Percentiles rank a stretch among this genome's conserved stretches.
These are phyloP conservation scores for Chalciporus chontae DNA, from an alignment of 768 basidiomycete genomes.

Conservation along the genomic window DNA sequence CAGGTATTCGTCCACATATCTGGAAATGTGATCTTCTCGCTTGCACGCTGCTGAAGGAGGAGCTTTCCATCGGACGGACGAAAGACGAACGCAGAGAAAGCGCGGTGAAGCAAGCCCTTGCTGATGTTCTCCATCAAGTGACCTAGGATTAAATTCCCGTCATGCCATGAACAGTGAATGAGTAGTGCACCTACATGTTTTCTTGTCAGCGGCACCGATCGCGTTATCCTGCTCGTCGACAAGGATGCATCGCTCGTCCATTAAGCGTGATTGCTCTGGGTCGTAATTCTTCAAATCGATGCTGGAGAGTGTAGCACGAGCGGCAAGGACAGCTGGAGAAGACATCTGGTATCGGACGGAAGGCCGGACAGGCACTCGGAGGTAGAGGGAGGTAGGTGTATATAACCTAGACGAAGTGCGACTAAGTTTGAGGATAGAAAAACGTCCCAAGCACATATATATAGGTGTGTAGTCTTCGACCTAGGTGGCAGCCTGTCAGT, in stretches of 20 bases:
- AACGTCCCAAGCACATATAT: neutral
- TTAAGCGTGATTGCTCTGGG: slow-evolving; percentile 86
- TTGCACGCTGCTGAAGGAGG: slow-evolving; percentile 89
- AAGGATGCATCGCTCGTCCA: slow-evolving; percentile 94
- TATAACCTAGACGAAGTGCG: neutral
- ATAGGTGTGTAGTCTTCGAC: no score
- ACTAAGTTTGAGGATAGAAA: neutral
- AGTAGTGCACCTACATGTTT: slow-evolving; percentile 69
- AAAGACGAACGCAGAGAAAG: slow-evolving; percentile 97
- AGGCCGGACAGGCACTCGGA: neutral
- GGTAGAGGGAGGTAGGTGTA: neutral
- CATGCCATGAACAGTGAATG: neutral
- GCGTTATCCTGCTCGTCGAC: slow-evolving; percentile 84
- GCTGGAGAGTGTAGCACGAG: slow-evolving; percentile 60
- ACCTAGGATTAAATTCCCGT: slow-evolving; percentile 38
- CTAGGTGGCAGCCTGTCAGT: no score
- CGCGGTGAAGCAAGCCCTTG: slow-evolving; percentile 91
- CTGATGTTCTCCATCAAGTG: slow-evolving; percentile 97
- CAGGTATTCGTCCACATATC: slow-evolving; percentile 99
- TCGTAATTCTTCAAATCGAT: slow-evolving; percentile 85
- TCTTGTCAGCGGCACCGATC: slow-evolving; percentile 90
- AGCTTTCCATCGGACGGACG: slow-evolving; percentile 91
- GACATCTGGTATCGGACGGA: slow-evolving; percentile 36
- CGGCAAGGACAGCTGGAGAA: slow-evolving; percentile 61
- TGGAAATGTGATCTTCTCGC: slow-evolving; percentile 99